Base-by-base conservation (phyloP, 2,329 filamentous ascomycete species). In the Botrytis paeoniae region DNA sequence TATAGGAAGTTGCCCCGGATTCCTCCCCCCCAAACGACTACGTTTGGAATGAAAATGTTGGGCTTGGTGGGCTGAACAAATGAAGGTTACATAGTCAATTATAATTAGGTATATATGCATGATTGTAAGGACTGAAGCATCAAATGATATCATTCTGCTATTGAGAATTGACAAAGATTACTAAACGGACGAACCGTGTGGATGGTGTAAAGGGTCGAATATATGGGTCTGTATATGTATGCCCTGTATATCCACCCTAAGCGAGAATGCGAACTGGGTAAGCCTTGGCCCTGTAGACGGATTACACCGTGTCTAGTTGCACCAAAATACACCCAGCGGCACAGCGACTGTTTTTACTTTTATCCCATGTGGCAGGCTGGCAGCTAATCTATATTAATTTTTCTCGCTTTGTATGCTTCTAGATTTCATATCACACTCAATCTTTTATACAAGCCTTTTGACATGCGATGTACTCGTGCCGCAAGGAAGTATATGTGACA, bases 291-390 rank as follows among this genome's bases (percentile, higher is more conserved):
- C 14, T 41, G 22, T 18, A n/a, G 12, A n/a, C 25, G 60, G 60
- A 41, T 62, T 62, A 62, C 22, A n/a, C 60, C 60, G 37, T 41
- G 4, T 54, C 48, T 54, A 62, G 6, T 39, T 62, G 25, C 35
- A 62, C 60, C 60, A 62, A 39, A 62, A n/a, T n/a, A 25, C 12
- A 22, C 59, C 10, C 14, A 37, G 22, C 48, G 48, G 12, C 25
- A 25, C 51, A 4, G n/a, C 51, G 14, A 29, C 25, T 1, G 14
- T 62, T 60, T 61, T n/a, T 6, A n/a, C 37, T 41, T 61, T n/a
- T 25, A 61, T 61, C 35, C 60, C 60, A 62, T 62, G 60, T 62
- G 60, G 60, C 60, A n/a, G 25, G 25, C 48, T 51, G 48, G 48
- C 48, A 12, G 37, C 60, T 41, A 62, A 41, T 62, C 60, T 41